Evolutionary conservation across 2,329 filamentous ascomycete species (phyloP), one percentile per base, ranked within the genome.

Genomic region (Claviceps sp.): DNA sequence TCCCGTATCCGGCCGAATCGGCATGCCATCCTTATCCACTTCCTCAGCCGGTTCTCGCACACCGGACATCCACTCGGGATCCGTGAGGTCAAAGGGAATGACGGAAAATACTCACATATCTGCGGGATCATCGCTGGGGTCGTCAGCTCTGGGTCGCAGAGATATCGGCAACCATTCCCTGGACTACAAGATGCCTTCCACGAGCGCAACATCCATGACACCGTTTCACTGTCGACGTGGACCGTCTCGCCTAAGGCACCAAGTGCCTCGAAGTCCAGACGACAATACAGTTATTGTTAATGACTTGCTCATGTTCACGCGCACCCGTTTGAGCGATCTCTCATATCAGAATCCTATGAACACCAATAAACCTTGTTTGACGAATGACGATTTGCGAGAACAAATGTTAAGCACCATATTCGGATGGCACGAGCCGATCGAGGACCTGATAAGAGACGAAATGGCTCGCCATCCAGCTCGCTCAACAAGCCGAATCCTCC

Each of bases 331-430:
- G 6, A 85, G 80, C 55, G 89, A 95, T 57, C 80, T 96, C 4
- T 84, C 87, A 0, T 95, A 94, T 64, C 83, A 85, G 60, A 81
- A 85, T 47, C 80, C 83, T 0, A 76, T 81, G 14, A 68, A 73
- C 1, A 60, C 74, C 14, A 77, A 84, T 57, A 75, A 80, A 52
- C 67, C 72, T 3, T 76, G 76, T 30, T 68, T 88, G 24, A 87
- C 85, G 3, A 84, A 83, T 55, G 85, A 96, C 59, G 84, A 95
- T 58, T 76, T 96, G 45, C 82, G 91, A 47, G 78, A 78, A 47
- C 90, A 96, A 66, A 96, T 98, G 90, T 76, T 98, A 4, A 87
- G 78, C 58, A 85, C 90, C 5, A 89, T 98, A 2, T 98, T 98
- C 66, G 93, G 93, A 3, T 98, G 93, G 90, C 84, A 91, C 50